These are phyloP conservation scores for Datura wrightii DNA, from an alignment of 257 asterid species.

Conservation along the genomic window DNA sequence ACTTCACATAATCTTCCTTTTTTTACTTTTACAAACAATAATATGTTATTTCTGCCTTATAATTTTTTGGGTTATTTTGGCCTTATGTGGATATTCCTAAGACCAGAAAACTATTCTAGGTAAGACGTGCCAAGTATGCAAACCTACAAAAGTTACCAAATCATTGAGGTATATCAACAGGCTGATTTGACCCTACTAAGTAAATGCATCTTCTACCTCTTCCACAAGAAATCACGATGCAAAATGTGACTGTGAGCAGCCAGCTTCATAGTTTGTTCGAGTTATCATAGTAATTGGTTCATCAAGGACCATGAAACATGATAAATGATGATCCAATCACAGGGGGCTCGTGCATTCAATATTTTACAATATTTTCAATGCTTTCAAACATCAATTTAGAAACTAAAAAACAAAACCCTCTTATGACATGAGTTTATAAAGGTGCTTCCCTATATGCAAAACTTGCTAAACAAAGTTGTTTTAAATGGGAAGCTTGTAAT, in stretches of 20 bases:
- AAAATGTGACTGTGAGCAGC: not conserved
- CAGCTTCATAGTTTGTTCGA: not conserved
- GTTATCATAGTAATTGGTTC: not conserved
- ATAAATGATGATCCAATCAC: not conserved
- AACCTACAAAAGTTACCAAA: not conserved
- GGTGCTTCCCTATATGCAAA: not conserved
- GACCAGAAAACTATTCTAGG: not conserved
- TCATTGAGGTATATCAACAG: not conserved
- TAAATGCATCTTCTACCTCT: not conserved
- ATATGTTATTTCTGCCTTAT: not conserved
- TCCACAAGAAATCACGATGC: not conserved
- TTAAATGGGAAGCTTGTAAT: not conserved
- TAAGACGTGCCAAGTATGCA: not conserved
- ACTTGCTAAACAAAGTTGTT: not conserved
- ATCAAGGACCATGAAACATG: not conserved
- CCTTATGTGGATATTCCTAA: not conserved
- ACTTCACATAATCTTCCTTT: not conserved
- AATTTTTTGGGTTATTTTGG: not conserved
- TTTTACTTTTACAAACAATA: not conserved
- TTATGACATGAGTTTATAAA: not conserved
- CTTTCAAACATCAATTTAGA: not conserved
- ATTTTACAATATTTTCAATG: not conserved
- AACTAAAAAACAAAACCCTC: not conserved
- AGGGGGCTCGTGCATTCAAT: not conserved
- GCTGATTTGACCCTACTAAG: no score